phyloP scores from a whole-genome alignment of 2,329 filamentous ascomycete genomes.

The Dothidotthia symphoricarpi region DNA sequence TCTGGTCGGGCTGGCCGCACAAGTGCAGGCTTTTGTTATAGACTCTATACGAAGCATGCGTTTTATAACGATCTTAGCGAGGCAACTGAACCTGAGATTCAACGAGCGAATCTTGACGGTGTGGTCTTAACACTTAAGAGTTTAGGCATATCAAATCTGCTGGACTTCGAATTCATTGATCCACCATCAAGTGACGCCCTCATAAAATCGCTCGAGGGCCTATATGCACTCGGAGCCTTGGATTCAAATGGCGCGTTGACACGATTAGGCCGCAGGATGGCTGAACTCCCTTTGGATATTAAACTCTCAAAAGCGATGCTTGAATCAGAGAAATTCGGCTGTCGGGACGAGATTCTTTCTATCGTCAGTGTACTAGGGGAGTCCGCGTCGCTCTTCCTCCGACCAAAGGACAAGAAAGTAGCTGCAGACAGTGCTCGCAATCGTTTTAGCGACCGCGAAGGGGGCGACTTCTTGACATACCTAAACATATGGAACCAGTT shows the following conservation, averaged over 20 bases:
- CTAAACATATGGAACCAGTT: constrained; percentile 96
- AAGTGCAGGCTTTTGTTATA: constrained; percentile 87
- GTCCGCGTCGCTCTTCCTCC: constrained; percentile 84
- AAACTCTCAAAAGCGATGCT: constrained; percentile 89
- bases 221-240: constrained; percentile 86
- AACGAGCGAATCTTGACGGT: constrained; percentile 80
- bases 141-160: constrained; percentile 84
- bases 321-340: constrained; percentile 84
- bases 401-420: constrained; percentile 95
- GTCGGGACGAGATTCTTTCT: constrained; percentile 86
- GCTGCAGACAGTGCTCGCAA: constrained; percentile 88
- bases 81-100: constrained; percentile 88
- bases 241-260: constrained; percentile 88
- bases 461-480: constrained; percentile 83
- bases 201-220: constrained; percentile 81
- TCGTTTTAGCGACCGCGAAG: constrained; percentile 85
- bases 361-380: constrained; percentile 95
- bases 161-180: constrained; percentile 96
- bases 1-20: constrained; percentile 91
- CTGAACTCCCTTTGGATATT: constrained; percentile 88
- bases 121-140: constrained; percentile 85
- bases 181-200: constrained; percentile 86
- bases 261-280: constrained; percentile 89
- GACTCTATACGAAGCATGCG: constrained; percentile 88
- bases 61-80: constrained; percentile 95